Evolutionary conservation across 2,329 filamentous ascomycete species (phyloP), one percentile per base, ranked within the genome.

Genomic region (Aspergillus flavus): DNA sequence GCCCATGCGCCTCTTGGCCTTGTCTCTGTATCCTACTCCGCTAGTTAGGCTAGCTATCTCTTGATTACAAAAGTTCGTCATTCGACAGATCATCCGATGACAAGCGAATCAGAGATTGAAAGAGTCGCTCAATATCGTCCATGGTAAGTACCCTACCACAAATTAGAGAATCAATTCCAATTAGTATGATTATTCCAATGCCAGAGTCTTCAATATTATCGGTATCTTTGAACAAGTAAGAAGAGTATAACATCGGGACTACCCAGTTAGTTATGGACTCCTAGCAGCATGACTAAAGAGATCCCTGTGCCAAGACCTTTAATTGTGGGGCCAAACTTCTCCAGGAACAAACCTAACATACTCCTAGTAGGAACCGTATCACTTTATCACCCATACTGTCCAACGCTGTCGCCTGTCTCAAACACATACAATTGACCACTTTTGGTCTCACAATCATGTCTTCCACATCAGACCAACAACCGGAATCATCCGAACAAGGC

Each of bases 401-500:
- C 23, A 46, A 46, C 43, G 21, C 43, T 23, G 21, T 46, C 26
- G 16, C 23, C 23, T 9, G 4, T 23, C 23, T 54, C 52, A 36
- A 54, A 14, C 16, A 32, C 21, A 26, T 39, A 23, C 52, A 36
- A 11, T 36, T 39, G 32, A 23, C 32, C 21, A 14, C 5, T 32
- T 12, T 32, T 19, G 10, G 9, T 21, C 28, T 21, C 28, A 21
- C 23, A n/a, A 36, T 39, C n/a, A 67, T 68, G 65, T 59, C 68
- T 59, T 67, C 65, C 53, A 68, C 62, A 41, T 62, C 63, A 39
- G 64, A 64, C 34, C 57, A 62, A 21, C 63, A 61, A 53, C 45
- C 65, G 26, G 58, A 73, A 61, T 75, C 81, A 28, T 83, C 86
- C 23, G 63, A 64, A 36, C 59, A 63, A 48, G 61, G 57, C 46